A percentile compares a stretch with the other conserved stretches of the same genome.
Evolutionary conservation across 164 flowering plant genomes (phyloP).

Genomic region (Vitis rotundifolia): DNA sequence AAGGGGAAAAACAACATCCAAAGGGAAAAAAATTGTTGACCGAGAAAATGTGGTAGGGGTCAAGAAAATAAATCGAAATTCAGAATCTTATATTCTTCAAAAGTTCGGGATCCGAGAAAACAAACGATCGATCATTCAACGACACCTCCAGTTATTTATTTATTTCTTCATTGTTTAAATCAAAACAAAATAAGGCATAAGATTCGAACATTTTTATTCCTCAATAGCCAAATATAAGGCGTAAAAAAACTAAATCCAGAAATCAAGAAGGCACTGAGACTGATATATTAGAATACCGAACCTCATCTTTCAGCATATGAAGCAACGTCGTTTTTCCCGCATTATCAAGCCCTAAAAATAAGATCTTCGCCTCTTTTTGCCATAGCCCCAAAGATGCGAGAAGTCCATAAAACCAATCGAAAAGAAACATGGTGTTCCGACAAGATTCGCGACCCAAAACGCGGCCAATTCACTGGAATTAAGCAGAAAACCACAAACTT

Average conservation of each 20-base stretch:
- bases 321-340: conserved; percentile 68
- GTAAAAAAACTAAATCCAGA: background rate
- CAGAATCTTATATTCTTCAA: background rate
- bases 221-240: background rate
- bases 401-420: conserved; percentile 66
- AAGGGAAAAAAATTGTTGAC: background rate
- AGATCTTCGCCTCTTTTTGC: conserved; percentile 68
- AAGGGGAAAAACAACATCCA: background rate
- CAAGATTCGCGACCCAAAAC: background rate
- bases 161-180: too few relatives aligned
- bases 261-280: background rate
- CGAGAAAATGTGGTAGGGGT: background rate
- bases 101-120: too few relatives aligned
- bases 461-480: background rate
- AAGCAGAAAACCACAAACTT: too few relatives aligned
- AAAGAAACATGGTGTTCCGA: conserved; percentile 33
- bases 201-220: background rate
- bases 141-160: too few relatives aligned
- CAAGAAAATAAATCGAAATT: background rate
- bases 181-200: too few relatives aligned
- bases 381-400: conserved; percentile 55
- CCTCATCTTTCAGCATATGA: conserved; percentile 68
- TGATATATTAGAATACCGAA: background rate
- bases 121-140: too few relatives aligned
- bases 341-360: conserved; percentile 63